Evolutionary conservation across 805 yeast species (phyloP).

Genomic region (Diddensiella transvaalensis): DNA sequence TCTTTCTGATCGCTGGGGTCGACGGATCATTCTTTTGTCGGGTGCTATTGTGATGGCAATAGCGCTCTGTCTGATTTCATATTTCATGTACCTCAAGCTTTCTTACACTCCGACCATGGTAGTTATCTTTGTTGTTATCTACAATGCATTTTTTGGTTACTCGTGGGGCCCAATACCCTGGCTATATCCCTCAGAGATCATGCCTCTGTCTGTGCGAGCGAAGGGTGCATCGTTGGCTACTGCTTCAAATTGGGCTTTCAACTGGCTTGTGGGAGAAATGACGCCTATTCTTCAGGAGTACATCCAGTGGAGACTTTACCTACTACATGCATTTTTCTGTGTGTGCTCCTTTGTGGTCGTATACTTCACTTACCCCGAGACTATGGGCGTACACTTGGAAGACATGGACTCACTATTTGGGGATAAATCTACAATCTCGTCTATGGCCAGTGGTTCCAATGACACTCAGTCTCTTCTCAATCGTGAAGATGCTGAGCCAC

Average conservation of each 20-base stretch:
- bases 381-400: slow-evolving; percentile 82
- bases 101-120: slow-evolving; percentile 63
- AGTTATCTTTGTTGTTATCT: slow-evolving; percentile 70
- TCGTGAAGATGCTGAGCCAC: slow-evolving; percentile 16
- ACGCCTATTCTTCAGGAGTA: slow-evolving; percentile 78
- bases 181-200: slow-evolving; percentile 81
- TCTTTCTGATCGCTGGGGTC: slow-evolving; percentile 86
- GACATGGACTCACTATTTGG: slow-evolving; percentile 92
- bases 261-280: slow-evolving; percentile 87
- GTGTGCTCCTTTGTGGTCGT: slow-evolving; percentile 70
- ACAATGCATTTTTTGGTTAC: slow-evolving; percentile 78
- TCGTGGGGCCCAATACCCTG: slow-evolving; percentile 96
- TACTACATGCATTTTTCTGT: slow-evolving; percentile 79
- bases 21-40: slow-evolving; percentile 74
- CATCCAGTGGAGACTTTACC: slow-evolving; percentile 75
- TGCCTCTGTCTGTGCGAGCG: slow-evolving; percentile 80
- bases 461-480: slow-evolving; percentile 23
- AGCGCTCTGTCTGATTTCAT: slow-evolving; percentile 62
- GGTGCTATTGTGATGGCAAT: slow-evolving; percentile 81
- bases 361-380: slow-evolving; percentile 75
- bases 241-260: slow-evolving; percentile 90
- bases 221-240: slow-evolving; percentile 89
- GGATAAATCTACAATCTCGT: slow-evolving; percentile 42
- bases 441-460: slow-evolving; percentile 20
- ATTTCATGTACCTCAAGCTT: slow-evolving; percentile 49